Evolutionary conservation across 2,329 filamentous ascomycete species (phyloP).

Genomic region (Simplicillium sp.): DNA sequence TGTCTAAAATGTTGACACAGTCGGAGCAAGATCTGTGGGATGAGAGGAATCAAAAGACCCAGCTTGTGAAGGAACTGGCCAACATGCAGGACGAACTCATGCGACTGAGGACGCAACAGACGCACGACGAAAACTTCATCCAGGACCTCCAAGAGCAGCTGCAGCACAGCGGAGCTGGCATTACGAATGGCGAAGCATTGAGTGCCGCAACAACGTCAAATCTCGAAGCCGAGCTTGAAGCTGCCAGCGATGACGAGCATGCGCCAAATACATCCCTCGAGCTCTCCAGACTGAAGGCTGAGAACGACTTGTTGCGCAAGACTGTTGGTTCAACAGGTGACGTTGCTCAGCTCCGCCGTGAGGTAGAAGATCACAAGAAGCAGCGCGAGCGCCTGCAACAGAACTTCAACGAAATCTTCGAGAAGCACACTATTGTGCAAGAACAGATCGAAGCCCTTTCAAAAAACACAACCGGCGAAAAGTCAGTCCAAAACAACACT

Average conservation of each 20-base stretch:
- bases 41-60: constrained; percentile 33
- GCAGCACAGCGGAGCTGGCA: constrained; percentile 21
- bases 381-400: constrained; percentile 42
- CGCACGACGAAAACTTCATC: constrained; percentile 43
- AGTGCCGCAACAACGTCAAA: constrained; percentile 21
- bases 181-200: constrained; percentile 11
- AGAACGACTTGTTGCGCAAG: constrained; percentile 49
- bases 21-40: constrained; percentile 32
- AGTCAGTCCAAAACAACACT: constrained; percentile 38
- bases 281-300: constrained; percentile 49
- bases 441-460: constrained; percentile 48
- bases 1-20: constrained; percentile 30
- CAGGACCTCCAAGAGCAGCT: constrained; percentile 52
- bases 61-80: constrained; percentile 34
- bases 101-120: constrained; percentile 35
- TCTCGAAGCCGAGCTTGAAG: constrained; percentile 52
- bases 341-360: constrained; percentile 41
- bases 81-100: constrained; percentile 36
- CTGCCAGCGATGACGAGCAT: constrained; percentile 28
- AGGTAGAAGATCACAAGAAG: constrained; percentile 44
- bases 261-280: constrained; percentile 37
- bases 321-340: constrained; percentile 45
- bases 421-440: constrained; percentile 47
- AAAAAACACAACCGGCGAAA: constrained; percentile 40
- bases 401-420: constrained; percentile 46